Evolutionary conservation across 306 rosid genomes (phyloP).

Genomic region (Carpinus fangiana): DNA sequence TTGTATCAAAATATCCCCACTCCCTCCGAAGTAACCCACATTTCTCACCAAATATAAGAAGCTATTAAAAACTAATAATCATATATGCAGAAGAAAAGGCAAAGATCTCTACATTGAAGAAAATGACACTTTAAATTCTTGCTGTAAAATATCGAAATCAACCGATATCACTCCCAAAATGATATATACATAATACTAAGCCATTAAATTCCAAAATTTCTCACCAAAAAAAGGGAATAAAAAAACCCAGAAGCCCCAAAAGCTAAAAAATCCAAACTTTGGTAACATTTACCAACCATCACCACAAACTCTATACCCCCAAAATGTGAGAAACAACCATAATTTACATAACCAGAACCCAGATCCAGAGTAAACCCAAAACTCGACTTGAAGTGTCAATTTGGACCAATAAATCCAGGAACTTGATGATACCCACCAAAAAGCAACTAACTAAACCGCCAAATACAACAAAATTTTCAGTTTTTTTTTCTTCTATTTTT

Average conservation of each 20-base stretch:
- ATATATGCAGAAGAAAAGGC: slow-evolving; percentile 2
- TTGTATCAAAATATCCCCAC: slow-evolving; percentile 16
- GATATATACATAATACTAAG: neutral
- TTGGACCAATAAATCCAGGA: neutral
- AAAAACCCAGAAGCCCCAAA: slow-evolving; percentile 10
- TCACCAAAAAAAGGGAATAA: neutral
- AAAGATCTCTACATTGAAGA: neutral
- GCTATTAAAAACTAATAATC: neutral
- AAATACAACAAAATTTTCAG: slow-evolving; percentile 20
- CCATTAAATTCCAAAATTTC: slow-evolving; percentile 16
- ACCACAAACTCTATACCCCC: neutral
- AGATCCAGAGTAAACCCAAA: slow-evolving; percentile 24
- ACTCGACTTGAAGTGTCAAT: neutral
- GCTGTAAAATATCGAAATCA: neutral
- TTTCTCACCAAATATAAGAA: slow-evolving; percentile 21
- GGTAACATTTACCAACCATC: neutral
- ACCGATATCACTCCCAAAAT: neutral
- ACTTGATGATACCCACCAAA: slow-evolving; percentile 15
- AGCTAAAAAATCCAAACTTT: neutral
- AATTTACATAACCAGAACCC: neutral
- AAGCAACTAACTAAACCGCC: slow-evolving; percentile 21
- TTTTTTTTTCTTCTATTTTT: neutral
- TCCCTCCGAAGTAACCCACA: slow-evolving; percentile 22
- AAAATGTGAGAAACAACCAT: slow-evolving; percentile 9
- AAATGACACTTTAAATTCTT: neutral